Evolutionary conservation across 345 rosid genomes (phyloP).

Genomic region (Boechera stricta): DNA sequence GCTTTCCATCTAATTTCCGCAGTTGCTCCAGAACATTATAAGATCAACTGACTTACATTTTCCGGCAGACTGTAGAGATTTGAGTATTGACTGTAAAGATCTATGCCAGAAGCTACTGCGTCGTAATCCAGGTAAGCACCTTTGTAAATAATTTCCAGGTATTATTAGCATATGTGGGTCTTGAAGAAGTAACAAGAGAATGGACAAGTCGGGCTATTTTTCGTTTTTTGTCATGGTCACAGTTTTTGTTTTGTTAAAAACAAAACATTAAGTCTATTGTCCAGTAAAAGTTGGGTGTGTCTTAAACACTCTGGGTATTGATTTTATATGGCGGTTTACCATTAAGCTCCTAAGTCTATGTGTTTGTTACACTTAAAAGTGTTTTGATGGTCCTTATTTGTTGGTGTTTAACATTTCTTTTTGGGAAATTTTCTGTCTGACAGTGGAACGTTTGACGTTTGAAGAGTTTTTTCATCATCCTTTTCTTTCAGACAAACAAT

Average conservation of each 20-base stretch:
- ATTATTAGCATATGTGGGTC: constrained; percentile 10
- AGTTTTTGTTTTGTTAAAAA: constrained; percentile 17
- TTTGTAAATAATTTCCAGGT: background rate
- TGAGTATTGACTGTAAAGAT: constrained; percentile 83
- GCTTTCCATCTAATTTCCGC: constrained; percentile 43
- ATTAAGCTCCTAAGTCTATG: background rate
- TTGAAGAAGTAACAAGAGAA: constrained; percentile 5
- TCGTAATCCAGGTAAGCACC: constrained; percentile 80
- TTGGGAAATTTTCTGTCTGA: constrained; percentile 9
- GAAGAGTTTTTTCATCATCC: constrained; percentile 96
- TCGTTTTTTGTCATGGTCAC: background rate
- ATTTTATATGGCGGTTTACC: background rate
- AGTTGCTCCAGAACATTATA: constrained; percentile 93
- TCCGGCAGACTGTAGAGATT: constrained; percentile 61
- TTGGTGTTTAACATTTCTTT: constrained; percentile 20
- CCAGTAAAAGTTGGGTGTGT: background rate
- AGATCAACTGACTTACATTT: constrained; percentile 83
- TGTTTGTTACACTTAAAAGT: background rate
- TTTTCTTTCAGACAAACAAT: constrained; percentile 61
- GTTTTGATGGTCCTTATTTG: constrained; percentile 3
- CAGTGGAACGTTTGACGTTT: constrained; percentile 95
- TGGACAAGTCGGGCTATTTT: background rate
- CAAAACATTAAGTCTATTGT: background rate
- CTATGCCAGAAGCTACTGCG: constrained; percentile 88
- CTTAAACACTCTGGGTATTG: constrained; percentile 8